Evolutionary conservation across 2,329 filamentous ascomycete species (phyloP), one percentile per base, ranked within the genome.

Genomic region (Pseudocercospora fijiensis): DNA sequence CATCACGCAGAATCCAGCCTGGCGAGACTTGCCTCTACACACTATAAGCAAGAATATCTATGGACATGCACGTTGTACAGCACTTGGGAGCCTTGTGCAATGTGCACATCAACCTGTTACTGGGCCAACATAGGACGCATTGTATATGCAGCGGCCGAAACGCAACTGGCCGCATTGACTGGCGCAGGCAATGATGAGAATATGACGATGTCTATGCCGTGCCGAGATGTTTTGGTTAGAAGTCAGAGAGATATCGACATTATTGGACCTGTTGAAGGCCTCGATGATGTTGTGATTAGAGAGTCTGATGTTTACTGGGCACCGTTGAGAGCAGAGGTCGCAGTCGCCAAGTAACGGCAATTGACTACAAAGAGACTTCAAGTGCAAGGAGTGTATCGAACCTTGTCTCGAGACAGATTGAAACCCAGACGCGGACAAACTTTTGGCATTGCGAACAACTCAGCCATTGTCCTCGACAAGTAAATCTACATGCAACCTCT

Each of bases 41-140:
- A 84, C 67, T 84, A 80, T 67, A 73, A 78, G 2, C 79, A 81
- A 65, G 75, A 77, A 13, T 85, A 80, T 67, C 76, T 85, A 2
- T 81, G 79, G 74, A 70, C 69, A 41, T 84, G 82, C 68, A 84
- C 82, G 0, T 71, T 84, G 43, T 79, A 83, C 53, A 81, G 78
- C 22, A 84, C 82, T 10, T 84, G 83, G 82, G 83, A 85, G 71
- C 83, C 83, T 1, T 85, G 83, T 64, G 82, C 81, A 20, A 84
- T 85, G 82, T 85, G 82, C 68, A 72, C 75, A 41, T 78, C 77
- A 4, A 79, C 80, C 2, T 76, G 81, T 51, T 80, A 81, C 67
- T 84, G 82, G 82, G 81, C 82, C 43, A 80, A 83, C 68, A 84
- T 85, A 61, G 83, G 83, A 5, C 75, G 82, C 2, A 72, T 85